A percentile compares a stretch with the other conserved stretches of the same genome.
Evolutionary conservation across 179 eudicot species (phyloP).

Genomic region (Beta corolliflora): DNA sequence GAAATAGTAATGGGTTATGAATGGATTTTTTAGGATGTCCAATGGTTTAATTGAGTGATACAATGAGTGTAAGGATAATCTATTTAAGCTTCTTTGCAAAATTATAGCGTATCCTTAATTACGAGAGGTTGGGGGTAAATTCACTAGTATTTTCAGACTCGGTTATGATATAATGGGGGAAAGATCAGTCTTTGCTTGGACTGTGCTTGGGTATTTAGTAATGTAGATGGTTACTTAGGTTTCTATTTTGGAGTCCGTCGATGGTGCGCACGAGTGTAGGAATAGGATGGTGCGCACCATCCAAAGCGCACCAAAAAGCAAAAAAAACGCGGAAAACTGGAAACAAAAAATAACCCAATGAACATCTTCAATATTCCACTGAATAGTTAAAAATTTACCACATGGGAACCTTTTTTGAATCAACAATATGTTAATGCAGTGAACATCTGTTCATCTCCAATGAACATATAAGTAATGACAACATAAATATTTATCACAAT

Average conservation of each 20-base stretch:
- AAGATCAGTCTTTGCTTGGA: neutral
- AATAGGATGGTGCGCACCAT: no score
- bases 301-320: no score
- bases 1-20: neutral
- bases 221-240: neutral
- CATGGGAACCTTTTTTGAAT: no score
- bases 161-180: neutral
- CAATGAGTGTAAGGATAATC: neutral
- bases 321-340: no score
- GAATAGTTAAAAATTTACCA: no score
- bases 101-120: neutral
- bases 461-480: no score
- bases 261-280: no score
- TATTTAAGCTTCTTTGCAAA: neutral
- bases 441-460: no score
- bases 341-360: no score
- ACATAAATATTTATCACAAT: no score
- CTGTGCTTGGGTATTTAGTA: constrained; percentile 2
- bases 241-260: neutral
- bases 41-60: neutral
- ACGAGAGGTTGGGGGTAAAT: neutral
- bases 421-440: no score
- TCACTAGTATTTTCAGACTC: neutral
- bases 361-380: no score
- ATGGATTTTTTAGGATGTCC: neutral